Conservation (phyloP, 495 filamentous ascomycete species). For the Eremomyces bilateralis region DNA sequence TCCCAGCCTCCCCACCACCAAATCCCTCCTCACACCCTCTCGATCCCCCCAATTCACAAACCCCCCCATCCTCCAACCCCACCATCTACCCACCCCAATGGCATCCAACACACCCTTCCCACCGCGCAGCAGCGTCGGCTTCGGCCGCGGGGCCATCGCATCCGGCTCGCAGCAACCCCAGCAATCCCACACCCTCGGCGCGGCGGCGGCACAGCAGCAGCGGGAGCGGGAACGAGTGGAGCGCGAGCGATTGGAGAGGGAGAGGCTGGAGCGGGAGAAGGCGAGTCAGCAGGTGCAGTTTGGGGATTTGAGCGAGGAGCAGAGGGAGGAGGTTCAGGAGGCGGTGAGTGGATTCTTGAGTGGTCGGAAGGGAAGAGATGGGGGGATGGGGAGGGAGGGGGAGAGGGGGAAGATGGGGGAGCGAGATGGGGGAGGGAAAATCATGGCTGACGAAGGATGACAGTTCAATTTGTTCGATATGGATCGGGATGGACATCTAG, state of each 20-base stretch:
- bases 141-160: no score
- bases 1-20: no score
- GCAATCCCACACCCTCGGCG: constrained; percentile 2
- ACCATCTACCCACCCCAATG: no score
- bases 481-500: constrained; percentile 81
- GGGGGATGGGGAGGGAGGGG: background rate
- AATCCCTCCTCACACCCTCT: no score
- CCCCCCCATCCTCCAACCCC: constrained; percentile 1
- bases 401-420: background rate
- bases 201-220: constrained; percentile 14
- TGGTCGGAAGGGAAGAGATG: no score
- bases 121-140: no score
- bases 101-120: constrained; percentile 7
- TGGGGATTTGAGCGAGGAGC: constrained; percentile 54
- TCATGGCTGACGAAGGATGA: background rate
- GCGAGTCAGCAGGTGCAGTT: constrained; percentile 13
- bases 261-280: constrained; percentile 22
- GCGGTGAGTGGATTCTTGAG: constrained; percentile 40
- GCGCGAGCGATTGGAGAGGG: constrained; percentile 16
- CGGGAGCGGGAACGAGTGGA: constrained; percentile 19
- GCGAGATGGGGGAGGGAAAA: background rate
- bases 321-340: constrained; percentile 74
- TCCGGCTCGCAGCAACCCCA: no score
- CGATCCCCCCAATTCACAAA: no score
- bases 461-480: constrained; percentile 95